A percentile compares a stretch with the other conserved stretches of the same genome.
Evolutionary conservation across 2,329 filamentous ascomycete genomes (phyloP).

Genomic region (Colletotrichum tropicicola): DNA sequence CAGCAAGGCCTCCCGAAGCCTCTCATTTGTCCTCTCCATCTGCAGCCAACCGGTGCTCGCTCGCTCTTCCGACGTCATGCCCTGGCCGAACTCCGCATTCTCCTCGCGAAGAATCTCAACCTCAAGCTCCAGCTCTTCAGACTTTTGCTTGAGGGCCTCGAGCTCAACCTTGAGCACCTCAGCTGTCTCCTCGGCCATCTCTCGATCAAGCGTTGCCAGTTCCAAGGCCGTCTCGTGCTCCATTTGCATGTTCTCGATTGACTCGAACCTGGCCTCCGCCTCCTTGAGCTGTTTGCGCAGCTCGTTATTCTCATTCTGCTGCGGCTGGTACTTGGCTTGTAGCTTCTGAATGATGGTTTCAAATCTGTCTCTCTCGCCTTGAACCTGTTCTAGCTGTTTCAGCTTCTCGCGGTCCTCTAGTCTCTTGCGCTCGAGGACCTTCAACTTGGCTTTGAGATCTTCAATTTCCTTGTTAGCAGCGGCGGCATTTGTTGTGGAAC

Average conservation of each 20-base stretch:
- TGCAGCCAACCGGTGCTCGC: conserved; percentile 89
- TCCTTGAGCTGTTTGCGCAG: conserved; percentile 83
- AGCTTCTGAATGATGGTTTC: conserved; percentile 90
- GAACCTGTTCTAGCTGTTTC: conserved; percentile 78
- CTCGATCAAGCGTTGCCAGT: conserved; percentile 86
- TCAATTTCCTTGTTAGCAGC: conserved; percentile 76
- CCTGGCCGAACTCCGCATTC: conserved; percentile 82
- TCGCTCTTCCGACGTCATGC: conserved; percentile 88
- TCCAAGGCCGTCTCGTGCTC: conserved; percentile 89
- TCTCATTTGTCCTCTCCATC: conserved; percentile 89
- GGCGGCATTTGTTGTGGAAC: conserved; percentile 51
- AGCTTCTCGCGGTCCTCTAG: conserved; percentile 86
- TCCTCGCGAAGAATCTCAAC: conserved; percentile 88
- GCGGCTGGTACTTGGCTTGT: conserved; percentile 86
- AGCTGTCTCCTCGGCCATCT: conserved; percentile 95
- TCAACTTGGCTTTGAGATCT: conserved; percentile 87
- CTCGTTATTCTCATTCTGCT: conserved; percentile 81
- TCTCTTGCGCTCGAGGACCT: conserved; percentile 87
- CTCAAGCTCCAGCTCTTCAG: conserved; percentile 88
- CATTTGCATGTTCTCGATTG: conserved; percentile 77
- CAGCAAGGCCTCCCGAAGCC: conserved; percentile 85
- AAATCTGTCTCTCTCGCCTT: conserved; percentile 80
- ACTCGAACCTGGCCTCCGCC: conserved; percentile 72
- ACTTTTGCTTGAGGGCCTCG: conserved; percentile 76
- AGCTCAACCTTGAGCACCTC: conserved; percentile 85